Base-by-base conservation (phyloP, 2,329 filamentous ascomycete genomes). In the Pseudopithomyces maydicus region DNA sequence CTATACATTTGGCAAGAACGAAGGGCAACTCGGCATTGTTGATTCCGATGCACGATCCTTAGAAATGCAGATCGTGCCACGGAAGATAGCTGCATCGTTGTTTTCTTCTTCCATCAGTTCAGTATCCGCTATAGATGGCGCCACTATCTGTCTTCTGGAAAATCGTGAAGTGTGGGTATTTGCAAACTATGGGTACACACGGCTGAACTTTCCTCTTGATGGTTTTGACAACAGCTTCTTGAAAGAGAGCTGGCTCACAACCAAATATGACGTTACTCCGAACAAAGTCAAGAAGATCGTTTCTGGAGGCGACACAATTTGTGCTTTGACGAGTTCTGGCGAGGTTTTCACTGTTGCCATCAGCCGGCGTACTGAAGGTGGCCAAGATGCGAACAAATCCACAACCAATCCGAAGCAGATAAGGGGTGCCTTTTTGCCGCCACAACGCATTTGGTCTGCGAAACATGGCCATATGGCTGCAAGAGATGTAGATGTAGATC, bases 371-470 rank as follows among this genome's bases (percentile, higher is more conserved):
- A 78, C 81, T 6, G 90, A 94, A 55, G 77, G 81, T 2, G 83
- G 83, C 48, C 83, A 74, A 41, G 72, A 86, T 36, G 73, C 78
- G 1, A 82, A 81, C 8, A 84, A 87, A 2, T 97, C 93, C 0
- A 97, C 94, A 0, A 97, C 94, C 0, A 97, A 97, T 70, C 93
- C 94, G 0, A 86, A 89, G 49, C 97, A 97, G 73, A 96, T 96
- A 57, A 90, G 90, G 63, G 90, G 89, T 59, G 90, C 92, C 2
- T 80, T 97, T 2, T 92, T 91, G 0, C 78, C 82, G 36, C 91
- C 94, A 0, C 86, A 91, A 59, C 88, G 91, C 56, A 88, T 97
- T 23, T 99, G 95, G 95, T 91, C 89, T 29, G 88, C 93, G 2
- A 89, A 89, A 65, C 97, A 96, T 71, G 89, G 91, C 56, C 85